Conservation (phyloP, 2,329 filamentous ascomycete genomes). For the Fusarium nanum region DNA sequence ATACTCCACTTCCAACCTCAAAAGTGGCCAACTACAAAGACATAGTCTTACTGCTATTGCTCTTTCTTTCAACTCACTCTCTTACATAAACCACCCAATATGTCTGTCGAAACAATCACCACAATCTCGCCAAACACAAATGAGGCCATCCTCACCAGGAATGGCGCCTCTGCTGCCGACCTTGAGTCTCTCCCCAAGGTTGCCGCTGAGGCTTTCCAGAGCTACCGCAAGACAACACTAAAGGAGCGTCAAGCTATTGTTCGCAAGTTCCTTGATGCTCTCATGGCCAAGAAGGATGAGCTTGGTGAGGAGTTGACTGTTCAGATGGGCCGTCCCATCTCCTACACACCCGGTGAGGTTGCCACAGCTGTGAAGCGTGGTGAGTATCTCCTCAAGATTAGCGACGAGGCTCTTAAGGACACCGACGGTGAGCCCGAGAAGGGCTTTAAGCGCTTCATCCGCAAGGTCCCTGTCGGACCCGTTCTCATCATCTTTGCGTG, state of each 20-base stretch:
- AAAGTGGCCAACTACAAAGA: slow-evolving; percentile 34
- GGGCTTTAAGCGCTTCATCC: slow-evolving; percentile 91
- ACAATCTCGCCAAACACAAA: slow-evolving; percentile 95
- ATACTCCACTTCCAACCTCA: slow-evolving; percentile 41
- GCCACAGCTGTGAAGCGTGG: slow-evolving; percentile 85
- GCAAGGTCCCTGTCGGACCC: slow-evolving; percentile 87
- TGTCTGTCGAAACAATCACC: slow-evolving; percentile 73
- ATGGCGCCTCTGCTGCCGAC: slow-evolving; percentile 77
- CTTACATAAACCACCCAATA: slow-evolving; percentile 47
- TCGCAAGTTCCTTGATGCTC: slow-evolving; percentile 78
- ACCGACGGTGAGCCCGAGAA: slow-evolving; percentile 85
- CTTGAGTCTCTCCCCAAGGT: slow-evolving; percentile 77
- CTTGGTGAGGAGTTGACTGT: slow-evolving; percentile 87
- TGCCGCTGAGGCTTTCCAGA: slow-evolving; percentile 79
- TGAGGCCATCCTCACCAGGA: slow-evolving; percentile 82
- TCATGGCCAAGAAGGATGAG: slow-evolving; percentile 79
- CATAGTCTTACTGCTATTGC: slow-evolving; percentile 13
- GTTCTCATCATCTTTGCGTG: slow-evolving; percentile 92
- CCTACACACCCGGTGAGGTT: slow-evolving; percentile 86
- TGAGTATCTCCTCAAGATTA: slow-evolving; percentile 87
- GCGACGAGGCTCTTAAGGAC: slow-evolving; percentile 80
- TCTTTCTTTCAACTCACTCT: slow-evolving; percentile 6
- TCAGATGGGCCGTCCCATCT: slow-evolving; percentile 95
- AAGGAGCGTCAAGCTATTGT: slow-evolving; percentile 83
- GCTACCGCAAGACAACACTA: slow-evolving; percentile 80